Percentiles rank a stretch among this genome's conserved stretches.
Evolutionary conservation across 2,329 filamentous ascomycete genomes (phyloP).

Genomic region (Zymoseptoria crescenta): DNA sequence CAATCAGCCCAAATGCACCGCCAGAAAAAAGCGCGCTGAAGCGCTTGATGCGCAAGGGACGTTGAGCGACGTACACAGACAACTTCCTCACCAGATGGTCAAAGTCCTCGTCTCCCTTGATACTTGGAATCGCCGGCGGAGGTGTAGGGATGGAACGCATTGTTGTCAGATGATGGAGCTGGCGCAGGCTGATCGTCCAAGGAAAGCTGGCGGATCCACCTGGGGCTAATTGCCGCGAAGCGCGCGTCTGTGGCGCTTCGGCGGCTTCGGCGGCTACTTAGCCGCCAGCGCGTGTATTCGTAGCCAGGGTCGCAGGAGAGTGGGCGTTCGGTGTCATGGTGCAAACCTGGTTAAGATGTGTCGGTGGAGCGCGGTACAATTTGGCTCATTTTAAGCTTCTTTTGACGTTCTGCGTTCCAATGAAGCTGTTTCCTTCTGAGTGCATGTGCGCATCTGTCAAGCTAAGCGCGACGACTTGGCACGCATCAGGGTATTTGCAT

Average conservation of each 20-base stretch:
- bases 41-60: neutral
- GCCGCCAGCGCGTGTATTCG: neutral
- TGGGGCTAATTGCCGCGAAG: neutral
- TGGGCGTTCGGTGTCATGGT: neutral
- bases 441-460: too few relatives aligned
- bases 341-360: neutral
- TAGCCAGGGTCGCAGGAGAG: neutral
- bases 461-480: neutral
- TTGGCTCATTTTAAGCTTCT: neutral
- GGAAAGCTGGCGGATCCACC: neutral
- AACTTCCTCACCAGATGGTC: conserved; percentile 60
- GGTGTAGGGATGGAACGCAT: neutral
- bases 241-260: neutral
- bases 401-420: neutral
- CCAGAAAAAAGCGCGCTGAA: conserved; percentile 2
- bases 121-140: conserved; percentile 29
- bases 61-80: conserved; percentile 43
- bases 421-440: neutral
- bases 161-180: neutral
- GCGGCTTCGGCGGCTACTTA: neutral
- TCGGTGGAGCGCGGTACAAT: neutral
- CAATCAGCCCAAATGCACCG: conserved; percentile 7
- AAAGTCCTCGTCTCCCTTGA: conserved; percentile 53
- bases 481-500: too few relatives aligned
- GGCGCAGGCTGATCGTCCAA: neutral